These are phyloP conservation scores for Candida pini DNA, from an alignment of 805 yeast species.

Conservation along the genomic window DNA sequence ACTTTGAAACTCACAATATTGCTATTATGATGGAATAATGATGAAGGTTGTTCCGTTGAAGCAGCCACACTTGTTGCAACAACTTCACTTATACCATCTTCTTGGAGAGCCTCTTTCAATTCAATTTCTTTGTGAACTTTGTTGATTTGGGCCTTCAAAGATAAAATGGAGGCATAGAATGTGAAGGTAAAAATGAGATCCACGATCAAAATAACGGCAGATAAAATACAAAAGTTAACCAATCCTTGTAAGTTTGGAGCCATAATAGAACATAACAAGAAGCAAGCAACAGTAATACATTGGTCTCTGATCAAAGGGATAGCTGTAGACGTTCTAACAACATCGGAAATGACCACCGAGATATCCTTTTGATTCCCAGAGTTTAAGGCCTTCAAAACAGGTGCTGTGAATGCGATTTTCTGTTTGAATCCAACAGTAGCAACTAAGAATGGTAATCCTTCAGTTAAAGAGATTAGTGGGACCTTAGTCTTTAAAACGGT, in stretches of 20 bases:
- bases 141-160: slow-evolving; percentile 84
- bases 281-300: slow-evolving; percentile 62
- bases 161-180: slow-evolving; percentile 75
- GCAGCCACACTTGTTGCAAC: slow-evolving; percentile 70
- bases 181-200: slow-evolving; percentile 74
- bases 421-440: slow-evolving; percentile 90
- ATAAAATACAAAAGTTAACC: slow-evolving; percentile 72
- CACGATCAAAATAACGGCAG: slow-evolving; percentile 61
- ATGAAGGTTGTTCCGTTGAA: slow-evolving; percentile 21
- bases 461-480: slow-evolving; percentile 70
- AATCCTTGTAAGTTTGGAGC: slow-evolving; percentile 68
- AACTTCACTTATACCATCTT: slow-evolving; percentile 76
- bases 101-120: slow-evolving; percentile 77
- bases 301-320: slow-evolving; percentile 68
- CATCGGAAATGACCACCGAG: slow-evolving; percentile 27
- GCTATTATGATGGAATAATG: slow-evolving; percentile 32
- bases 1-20: slow-evolving; percentile 52
- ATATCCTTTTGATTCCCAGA: slow-evolving; percentile 23
- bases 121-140: slow-evolving; percentile 77
- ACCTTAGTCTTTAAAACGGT: slow-evolving; percentile 53
- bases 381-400: slow-evolving; percentile 41
- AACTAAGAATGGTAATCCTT: slow-evolving; percentile 90
- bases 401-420: slow-evolving; percentile 65
- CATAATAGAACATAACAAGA: slow-evolving; percentile 59
- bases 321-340: slow-evolving; percentile 32